A percentile compares a stretch with the other conserved stretches of the same genome.
Conservation (phyloP, 352 stramenopile genomes). For the Pythium brassicae region DNA sequence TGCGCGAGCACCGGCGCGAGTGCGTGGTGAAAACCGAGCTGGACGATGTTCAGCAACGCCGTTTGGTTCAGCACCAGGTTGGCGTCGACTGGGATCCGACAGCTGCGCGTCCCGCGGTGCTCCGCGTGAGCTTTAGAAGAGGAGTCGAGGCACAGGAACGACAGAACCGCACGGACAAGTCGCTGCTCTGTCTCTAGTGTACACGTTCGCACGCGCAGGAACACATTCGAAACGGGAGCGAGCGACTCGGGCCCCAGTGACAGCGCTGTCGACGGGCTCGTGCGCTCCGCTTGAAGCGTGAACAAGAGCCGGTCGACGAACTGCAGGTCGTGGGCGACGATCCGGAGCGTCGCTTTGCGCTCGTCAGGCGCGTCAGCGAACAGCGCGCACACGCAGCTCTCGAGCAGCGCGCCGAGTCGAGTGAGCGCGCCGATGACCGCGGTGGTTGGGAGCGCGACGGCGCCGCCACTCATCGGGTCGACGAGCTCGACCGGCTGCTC, state of each 20-base stretch:
- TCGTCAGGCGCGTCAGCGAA: conserved; percentile 1
- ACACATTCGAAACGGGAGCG: not conserved
- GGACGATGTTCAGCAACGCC: conserved; percentile 41
- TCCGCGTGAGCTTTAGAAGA: not conserved
- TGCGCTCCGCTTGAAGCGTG: conserved; percentile 25
- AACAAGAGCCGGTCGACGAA: conserved; percentile 53
- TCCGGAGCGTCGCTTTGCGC: conserved; percentile 3
- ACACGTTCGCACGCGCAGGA: conserved; percentile 14
- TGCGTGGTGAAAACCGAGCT: conserved; percentile 26
- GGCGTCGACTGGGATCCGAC: conserved; percentile 19
- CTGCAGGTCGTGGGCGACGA: conserved; percentile 29
- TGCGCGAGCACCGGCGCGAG: conserved; percentile 22
- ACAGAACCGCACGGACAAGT: conserved; percentile 10
- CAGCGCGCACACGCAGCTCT: conserved; percentile 15
- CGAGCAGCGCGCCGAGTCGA: conserved; percentile 24
- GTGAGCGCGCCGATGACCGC: conserved; percentile 15
- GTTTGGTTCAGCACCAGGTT: conserved; percentile 40
- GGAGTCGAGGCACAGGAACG: not conserved
- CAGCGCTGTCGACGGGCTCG: not conserved
- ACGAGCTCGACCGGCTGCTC: conserved; percentile 29
- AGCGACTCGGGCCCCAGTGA: not conserved
- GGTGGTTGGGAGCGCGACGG: conserved; percentile 21
- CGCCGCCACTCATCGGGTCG: conserved; percentile 27
- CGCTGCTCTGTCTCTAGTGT: conserved; percentile 21
- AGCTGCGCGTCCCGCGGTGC: not conserved